Conservation (phyloP, 2,329 filamentous ascomycete species). For the Penicillium crustosum region DNA sequence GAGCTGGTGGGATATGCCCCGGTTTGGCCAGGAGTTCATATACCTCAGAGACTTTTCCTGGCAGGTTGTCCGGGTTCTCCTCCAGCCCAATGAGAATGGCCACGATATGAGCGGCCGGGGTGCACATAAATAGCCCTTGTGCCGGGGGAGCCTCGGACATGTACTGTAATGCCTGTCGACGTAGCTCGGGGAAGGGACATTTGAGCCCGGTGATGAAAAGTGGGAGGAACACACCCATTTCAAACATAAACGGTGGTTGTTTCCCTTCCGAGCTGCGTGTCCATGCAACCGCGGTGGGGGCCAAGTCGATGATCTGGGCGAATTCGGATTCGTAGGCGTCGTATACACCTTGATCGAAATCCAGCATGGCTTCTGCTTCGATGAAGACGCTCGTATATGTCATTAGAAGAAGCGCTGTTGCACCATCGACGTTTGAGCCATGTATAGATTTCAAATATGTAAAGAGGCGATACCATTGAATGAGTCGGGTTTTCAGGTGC, state of each 20-base stretch:
- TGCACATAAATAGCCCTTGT: conserved; percentile 21
- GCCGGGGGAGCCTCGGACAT: conserved; percentile 16
- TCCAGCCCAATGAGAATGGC: not conserved
- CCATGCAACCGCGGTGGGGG: conserved; percentile 10
- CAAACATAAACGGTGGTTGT: conserved; percentile 21
- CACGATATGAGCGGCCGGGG: not conserved
- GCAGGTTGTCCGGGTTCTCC: not conserved
- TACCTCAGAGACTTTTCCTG: not conserved
- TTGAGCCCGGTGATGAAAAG: conserved; percentile 22
- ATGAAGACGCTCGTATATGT: conserved; percentile 19
- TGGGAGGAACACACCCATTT: conserved; percentile 22
- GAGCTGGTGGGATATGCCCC: not conserved
- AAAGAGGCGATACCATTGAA: not conserved
- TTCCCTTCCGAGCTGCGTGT: conserved; percentile 14
- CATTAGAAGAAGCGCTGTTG: conserved; percentile 14
- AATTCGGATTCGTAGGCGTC: conserved; percentile 18
- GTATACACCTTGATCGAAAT: conserved; percentile 14
- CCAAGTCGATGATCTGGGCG: conserved; percentile 12
- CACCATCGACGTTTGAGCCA: not conserved
- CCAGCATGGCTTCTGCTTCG: conserved; percentile 16
- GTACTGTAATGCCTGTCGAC: conserved; percentile 14
- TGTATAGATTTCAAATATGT: not conserved
- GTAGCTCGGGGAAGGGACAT: conserved; percentile 15
- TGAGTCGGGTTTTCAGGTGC: not conserved
- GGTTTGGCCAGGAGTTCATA: not conserved